Conservation (phyloP, 139 green algal genomes). For the Chlorella ohadii region DNA sequence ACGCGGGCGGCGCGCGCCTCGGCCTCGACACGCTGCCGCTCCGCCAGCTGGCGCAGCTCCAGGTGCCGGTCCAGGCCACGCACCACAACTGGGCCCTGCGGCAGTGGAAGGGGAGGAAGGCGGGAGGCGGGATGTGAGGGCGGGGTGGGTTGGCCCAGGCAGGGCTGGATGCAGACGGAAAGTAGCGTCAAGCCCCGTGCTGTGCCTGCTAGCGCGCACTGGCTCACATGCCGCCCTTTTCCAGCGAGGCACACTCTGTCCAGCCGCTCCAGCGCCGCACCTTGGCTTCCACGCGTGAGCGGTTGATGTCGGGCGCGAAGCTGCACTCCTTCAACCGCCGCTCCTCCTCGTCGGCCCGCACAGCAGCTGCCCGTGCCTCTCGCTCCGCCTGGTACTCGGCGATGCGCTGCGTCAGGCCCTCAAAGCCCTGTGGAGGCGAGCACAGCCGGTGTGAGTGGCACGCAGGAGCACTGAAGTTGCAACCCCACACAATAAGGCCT, state of each 20-base stretch:
- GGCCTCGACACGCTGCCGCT: conserved; percentile 25
- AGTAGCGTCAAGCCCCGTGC: no score
- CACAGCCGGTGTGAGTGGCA: no score
- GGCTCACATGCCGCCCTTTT: no score
- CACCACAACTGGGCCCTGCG: conserved; percentile 34
- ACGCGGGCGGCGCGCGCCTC: conserved; percentile 31
- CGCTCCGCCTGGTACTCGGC: conserved; percentile 6
- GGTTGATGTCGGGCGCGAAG: conserved; percentile 33
- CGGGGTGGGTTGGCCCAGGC: no score
- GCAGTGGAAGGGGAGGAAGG: neutral
- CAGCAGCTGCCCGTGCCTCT: neutral
- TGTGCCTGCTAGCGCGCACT: no score
- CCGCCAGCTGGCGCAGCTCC: conserved; percentile 40
- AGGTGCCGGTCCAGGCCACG: conserved; percentile 31
- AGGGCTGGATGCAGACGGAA: no score
- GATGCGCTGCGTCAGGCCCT: conserved; percentile 26
- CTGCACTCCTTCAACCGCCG: conserved; percentile 22
- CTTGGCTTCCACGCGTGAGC: conserved; percentile 4
- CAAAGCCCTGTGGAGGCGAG: conserved; percentile 14
- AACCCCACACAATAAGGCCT: no score
- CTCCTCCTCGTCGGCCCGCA: conserved; percentile 1
- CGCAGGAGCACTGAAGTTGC: no score
- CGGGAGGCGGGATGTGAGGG: no score
- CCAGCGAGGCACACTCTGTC: neutral
- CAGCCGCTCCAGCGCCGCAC: neutral